Conservation (phyloP, 352 stramenopile genomes). For the Hyaloperonospora arabidopsidis region DNA sequence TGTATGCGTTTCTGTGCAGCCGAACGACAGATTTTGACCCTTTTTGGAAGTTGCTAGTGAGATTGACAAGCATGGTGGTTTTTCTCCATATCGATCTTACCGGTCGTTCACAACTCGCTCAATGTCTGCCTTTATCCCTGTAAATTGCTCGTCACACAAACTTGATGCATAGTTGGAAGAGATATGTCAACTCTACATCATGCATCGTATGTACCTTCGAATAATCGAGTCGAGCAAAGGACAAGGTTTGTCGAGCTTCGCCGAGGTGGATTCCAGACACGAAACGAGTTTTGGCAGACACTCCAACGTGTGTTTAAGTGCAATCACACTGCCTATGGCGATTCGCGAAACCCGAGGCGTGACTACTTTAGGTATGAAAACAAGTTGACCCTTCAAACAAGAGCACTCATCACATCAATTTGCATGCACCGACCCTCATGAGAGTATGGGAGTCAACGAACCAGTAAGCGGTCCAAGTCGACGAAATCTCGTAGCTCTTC, state of each 20-base stretch:
- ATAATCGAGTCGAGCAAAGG: slow-evolving; percentile 57
- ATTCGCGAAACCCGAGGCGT: slow-evolving; percentile 60
- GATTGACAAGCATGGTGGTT: background rate
- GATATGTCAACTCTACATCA: background rate
- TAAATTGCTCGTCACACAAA: slow-evolving; percentile 48
- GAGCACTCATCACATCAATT: slow-evolving; percentile 3
- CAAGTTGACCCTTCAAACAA: slow-evolving; percentile 50
- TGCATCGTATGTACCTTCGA: slow-evolving; percentile 32
- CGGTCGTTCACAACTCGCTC: slow-evolving; percentile 69
- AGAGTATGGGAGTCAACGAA: slow-evolving; percentile 15
- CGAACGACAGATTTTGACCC: slow-evolving; percentile 57
- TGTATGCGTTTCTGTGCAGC: slow-evolving; percentile 77
- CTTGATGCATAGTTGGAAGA: slow-evolving; percentile 23
- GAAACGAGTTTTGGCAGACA: slow-evolving; percentile 45
- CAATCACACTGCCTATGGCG: slow-evolving; percentile 71
- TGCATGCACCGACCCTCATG: background rate
- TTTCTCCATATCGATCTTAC: slow-evolving; percentile 17
- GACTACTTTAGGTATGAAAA: slow-evolving; percentile 71
- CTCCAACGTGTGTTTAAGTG: slow-evolving; percentile 78
- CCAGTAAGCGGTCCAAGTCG: slow-evolving; percentile 69
- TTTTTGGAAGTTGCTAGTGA: slow-evolving; percentile 13
- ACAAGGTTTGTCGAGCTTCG: slow-evolving; percentile 30
- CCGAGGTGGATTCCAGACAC: slow-evolving; percentile 36
- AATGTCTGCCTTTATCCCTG: slow-evolving; percentile 49
- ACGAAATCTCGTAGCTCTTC: slow-evolving; percentile 65